Evolutionary conservation across 2,329 filamentous ascomycete species (phyloP), one percentile per base, ranked within the genome.

Genomic region (Talaromyces atroroseus): DNA sequence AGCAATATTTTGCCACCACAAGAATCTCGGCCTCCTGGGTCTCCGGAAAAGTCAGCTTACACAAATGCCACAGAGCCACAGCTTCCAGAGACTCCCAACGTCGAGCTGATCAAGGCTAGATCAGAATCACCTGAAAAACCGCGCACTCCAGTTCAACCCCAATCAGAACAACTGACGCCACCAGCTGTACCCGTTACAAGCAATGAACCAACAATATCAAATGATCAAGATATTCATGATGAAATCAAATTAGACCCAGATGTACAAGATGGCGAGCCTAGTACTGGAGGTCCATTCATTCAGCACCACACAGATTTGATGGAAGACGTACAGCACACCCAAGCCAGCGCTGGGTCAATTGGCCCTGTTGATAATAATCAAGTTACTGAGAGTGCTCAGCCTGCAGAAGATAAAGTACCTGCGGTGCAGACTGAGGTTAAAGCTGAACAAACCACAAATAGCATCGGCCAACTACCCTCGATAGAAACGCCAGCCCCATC

Each of bases 161-260:
- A 59, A 49, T 52, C 54, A 24, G 54, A 59, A 50, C 50, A 58
- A 38, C 24, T 58, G 5, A 58, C 56, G 23, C 51, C 56, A n/a
- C 56, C 56, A 6, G 21, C n/a, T 26, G 26, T 24, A 29, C 46
- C 46, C 6, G 20, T 36, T 11, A 32, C 45, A 21, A 46, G 23
- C 10, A 47, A 50, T 20, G 56, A 58, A 29, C 20, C 51, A 23
- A 40, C 57, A 49, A 49, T 49, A 21, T 29, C 46, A 23, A 18
- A 21, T 44, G 38, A 42, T 44, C 40, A 21, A 21, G 40, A 44
- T 3, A 44, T 14, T 10, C 40, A 21, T 44, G 20, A 18, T 7
- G 40, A 44, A 14, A 23, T 23, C 11, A 44, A 44, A 12, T n/a
- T 44, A 12, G 40, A 44, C 20, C 7, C 40, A 34, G 52, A 54